These are phyloP conservation scores for Teratosphaeria destructans DNA, from an alignment of 2,329 filamentous ascomycete species.

Conservation along the genomic window DNA sequence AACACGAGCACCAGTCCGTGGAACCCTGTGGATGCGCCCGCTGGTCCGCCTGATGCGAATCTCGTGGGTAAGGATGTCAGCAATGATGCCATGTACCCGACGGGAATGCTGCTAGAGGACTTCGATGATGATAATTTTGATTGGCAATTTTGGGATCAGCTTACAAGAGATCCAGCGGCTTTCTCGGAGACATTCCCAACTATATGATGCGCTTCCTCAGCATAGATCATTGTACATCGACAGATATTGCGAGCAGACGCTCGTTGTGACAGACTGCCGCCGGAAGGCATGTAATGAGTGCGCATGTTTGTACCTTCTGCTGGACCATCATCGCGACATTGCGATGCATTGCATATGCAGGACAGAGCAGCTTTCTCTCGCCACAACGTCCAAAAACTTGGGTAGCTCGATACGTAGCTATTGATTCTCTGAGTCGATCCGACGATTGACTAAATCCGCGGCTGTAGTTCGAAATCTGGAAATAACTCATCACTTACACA, in stretches of 20 bases:
- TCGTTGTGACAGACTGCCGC: neutral
- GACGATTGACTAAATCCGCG: no score
- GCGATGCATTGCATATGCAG: neutral
- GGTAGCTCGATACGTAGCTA: no score
- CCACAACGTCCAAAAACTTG: no score
- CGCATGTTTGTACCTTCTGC: neutral
- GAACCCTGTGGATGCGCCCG: neutral
- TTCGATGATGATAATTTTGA: conserved; percentile 1
- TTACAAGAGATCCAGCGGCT: conserved; percentile 12
- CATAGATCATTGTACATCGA: neutral
- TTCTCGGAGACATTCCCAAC: neutral
- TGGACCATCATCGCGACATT: neutral
- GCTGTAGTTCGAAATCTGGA: no score
- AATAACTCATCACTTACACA: no score
- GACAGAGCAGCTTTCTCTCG: neutral
- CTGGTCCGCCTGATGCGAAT: neutral
- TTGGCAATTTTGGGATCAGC: conserved; percentile 3
- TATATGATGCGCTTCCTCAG: neutral
- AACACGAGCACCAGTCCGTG: neutral
- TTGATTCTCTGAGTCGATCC: no score
- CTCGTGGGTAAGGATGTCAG: neutral
- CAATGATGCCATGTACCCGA: neutral
- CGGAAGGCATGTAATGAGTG: neutral
- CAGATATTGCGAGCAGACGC: neutral
- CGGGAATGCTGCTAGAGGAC: neutral